A percentile compares a stretch with the other conserved stretches of the same genome.
Evolutionary conservation across 2,329 filamentous ascomycete genomes (phyloP).

Genomic region (Trichophyton schoenleinii): DNA sequence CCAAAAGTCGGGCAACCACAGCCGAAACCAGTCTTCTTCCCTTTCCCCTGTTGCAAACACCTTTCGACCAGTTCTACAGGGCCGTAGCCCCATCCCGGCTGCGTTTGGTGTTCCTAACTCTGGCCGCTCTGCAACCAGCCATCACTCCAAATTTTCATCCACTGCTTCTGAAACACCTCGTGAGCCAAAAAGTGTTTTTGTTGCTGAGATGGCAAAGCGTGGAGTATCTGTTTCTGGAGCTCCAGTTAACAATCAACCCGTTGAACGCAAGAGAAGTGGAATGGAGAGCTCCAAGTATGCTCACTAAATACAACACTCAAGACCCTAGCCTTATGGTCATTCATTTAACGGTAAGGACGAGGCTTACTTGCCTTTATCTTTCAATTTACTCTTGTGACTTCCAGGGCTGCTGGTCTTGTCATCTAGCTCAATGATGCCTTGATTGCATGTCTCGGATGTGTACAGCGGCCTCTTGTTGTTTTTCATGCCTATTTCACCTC

Average conservation of each 20-base stretch:
- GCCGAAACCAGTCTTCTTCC: background rate
- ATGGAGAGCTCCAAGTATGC: slow-evolving; percentile 1
- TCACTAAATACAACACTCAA: background rate
- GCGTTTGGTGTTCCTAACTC: background rate
- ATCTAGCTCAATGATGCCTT: no score
- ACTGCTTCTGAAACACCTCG: background rate
- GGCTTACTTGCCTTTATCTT: no score
- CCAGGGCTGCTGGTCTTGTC: no score
- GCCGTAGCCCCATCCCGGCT: background rate
- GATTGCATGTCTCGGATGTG: no score
- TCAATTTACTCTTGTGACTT: no score
- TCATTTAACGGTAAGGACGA: no score
- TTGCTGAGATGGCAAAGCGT: slow-evolving; percentile 6
- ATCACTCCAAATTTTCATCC: slow-evolving; percentile 1
- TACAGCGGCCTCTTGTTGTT: background rate
- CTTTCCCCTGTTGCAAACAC: slow-evolving; percentile 1
- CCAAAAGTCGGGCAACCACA: background rate
- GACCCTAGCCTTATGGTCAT: background rate
- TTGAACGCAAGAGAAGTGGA: background rate
- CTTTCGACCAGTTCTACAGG: background rate
- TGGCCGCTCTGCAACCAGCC: background rate
- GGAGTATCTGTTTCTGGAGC: slow-evolving; percentile 1
- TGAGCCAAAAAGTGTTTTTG: slow-evolving; percentile 1
- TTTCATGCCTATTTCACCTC: background rate
- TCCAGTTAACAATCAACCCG: background rate